Evolutionary conservation across 73 alveolate genomes (phyloP).

Genomic region (Symbiodinium pilosum): DNA sequence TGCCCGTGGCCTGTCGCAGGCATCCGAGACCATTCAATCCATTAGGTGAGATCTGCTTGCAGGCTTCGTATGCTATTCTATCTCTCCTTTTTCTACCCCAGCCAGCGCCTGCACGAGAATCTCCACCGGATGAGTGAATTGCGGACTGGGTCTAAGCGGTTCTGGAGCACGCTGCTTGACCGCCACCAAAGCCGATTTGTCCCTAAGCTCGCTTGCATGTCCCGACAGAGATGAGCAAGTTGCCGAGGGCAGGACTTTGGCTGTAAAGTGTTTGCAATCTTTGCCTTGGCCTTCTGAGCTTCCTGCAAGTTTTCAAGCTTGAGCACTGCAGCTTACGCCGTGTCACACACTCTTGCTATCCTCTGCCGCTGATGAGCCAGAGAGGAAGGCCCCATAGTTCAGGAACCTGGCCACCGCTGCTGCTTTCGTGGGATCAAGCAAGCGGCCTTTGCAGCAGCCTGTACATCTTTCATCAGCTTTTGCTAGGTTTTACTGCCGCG

Average conservation of each 20-base stretch:
- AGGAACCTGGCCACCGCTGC: conserved; percentile 3
- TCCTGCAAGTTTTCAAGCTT: neutral
- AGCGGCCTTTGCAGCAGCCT: too few relatives aligned
- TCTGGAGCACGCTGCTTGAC: conserved; percentile 37
- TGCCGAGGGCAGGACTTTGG: neutral
- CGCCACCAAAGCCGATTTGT: conserved; percentile 57
- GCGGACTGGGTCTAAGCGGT: conserved; percentile 81
- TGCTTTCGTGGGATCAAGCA: neutral
- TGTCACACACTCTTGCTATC: conserved; percentile 28
- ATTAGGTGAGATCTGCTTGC: too few relatives aligned
- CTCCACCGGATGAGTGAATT: conserved; percentile 69
- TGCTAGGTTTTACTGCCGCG: too few relatives aligned
- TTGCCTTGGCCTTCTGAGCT: neutral
- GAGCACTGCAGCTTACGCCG: neutral
- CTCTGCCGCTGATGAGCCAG: conserved; percentile 40
- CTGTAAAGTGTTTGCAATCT: conserved; percentile 64
- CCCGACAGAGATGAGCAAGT: neutral
- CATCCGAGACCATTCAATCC: neutral
- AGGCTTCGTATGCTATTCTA: too few relatives aligned
- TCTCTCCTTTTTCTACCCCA: too few relatives aligned
- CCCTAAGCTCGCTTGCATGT: neutral
- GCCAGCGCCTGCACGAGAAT: conserved; percentile 72
- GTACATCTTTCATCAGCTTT: too few relatives aligned
- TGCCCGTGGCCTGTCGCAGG: neutral
- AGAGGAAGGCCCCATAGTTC: conserved; percentile 24